A percentile compares a stretch with the other conserved stretches of the same genome.
These are phyloP conservation scores for Candida labiduridarum DNA, from an alignment of 1,139 yeast species.

Conservation along the genomic window DNA sequence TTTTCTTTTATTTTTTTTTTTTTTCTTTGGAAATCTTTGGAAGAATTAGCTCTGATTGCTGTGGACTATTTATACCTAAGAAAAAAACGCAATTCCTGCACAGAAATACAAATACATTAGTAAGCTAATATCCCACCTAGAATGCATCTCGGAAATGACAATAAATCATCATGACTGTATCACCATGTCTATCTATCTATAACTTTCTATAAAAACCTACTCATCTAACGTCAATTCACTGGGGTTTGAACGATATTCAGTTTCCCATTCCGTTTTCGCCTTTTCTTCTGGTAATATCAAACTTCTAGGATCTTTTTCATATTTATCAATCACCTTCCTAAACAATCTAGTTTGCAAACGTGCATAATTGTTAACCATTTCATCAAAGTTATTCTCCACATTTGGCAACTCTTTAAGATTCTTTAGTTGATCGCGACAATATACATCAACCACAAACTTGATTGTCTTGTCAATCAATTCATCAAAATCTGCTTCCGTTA, in stretches of 20 bases:
- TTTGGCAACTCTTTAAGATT: not conserved
- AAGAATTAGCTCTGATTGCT: not conserved
- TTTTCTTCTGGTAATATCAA: slow-evolving; percentile 17
- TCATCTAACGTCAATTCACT: slow-evolving; percentile 6
- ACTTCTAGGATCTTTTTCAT: slow-evolving; percentile 9
- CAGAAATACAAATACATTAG: too few relatives aligned
- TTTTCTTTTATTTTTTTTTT: not conserved
- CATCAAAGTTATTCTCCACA: slow-evolving; percentile 8
- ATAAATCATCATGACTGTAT: not conserved
- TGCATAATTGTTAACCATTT: slow-evolving; percentile 11
- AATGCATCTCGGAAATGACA: not conserved
- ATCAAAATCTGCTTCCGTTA: slow-evolving; percentile 1
- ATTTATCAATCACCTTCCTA: slow-evolving; percentile 10
- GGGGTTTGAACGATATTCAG: slow-evolving; percentile 2
- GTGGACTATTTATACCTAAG: not conserved
- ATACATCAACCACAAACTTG: slow-evolving; percentile 4
- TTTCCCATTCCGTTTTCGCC: slow-evolving; percentile 15
- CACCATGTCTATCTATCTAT: not conserved
- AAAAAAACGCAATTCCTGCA: not conserved
- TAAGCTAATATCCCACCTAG: too few relatives aligned
- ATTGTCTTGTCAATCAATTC: slow-evolving; percentile 1
- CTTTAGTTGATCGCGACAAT: not conserved
- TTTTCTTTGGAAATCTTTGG: too few relatives aligned
- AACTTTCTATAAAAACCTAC: not conserved
- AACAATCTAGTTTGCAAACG: slow-evolving; percentile 5